A percentile compares a stretch with the other conserved stretches of the same genome.
Conservation (phyloP, 2,329 filamentous ascomycete species). For the Didymella segeticola region DNA sequence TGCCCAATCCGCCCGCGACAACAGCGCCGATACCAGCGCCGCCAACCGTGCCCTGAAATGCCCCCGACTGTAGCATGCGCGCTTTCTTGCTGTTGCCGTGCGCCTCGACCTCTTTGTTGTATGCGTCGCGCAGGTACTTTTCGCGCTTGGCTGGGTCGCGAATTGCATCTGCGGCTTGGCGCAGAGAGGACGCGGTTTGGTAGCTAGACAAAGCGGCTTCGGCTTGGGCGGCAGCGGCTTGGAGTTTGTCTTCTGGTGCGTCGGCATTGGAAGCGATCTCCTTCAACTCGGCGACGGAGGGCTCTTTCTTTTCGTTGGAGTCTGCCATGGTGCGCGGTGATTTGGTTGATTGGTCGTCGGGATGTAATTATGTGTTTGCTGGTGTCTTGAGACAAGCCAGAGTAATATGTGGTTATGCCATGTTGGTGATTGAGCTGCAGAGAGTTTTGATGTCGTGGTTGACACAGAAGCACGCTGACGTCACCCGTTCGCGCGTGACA, state of each 20-base stretch:
- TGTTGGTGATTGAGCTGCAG: neutral
- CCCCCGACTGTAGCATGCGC: constrained; percentile 42
- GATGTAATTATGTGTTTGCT: neutral
- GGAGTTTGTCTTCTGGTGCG: constrained; percentile 36
- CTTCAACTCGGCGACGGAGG: constrained; percentile 26
- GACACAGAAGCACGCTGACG: constrained; percentile 22
- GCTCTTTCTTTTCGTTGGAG: constrained; percentile 3
- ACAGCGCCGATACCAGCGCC: constrained; percentile 53
- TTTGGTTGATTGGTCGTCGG: neutral
- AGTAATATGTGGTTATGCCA: constrained; percentile 14
- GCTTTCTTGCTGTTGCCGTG: constrained; percentile 46
- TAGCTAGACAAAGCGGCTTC: constrained; percentile 39
- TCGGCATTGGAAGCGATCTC: constrained; percentile 26
- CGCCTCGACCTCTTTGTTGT: constrained; percentile 43
- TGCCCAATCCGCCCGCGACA: constrained; percentile 51
- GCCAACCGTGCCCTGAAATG: constrained; percentile 51
- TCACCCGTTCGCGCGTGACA: constrained; percentile 27
- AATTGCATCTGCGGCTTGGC: constrained; percentile 33
- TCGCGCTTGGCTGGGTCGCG: constrained; percentile 44
- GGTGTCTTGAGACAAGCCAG: constrained; percentile 12
- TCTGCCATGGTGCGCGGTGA: neutral
- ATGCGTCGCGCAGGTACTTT: constrained; percentile 44
- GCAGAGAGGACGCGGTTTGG: constrained; percentile 38
- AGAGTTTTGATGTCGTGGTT: constrained; percentile 12
- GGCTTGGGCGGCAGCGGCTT: constrained; percentile 38